These are phyloP conservation scores for Artomyces pyxidatus DNA, from an alignment of 768 basidiomycete species.

Conservation along the genomic window DNA sequence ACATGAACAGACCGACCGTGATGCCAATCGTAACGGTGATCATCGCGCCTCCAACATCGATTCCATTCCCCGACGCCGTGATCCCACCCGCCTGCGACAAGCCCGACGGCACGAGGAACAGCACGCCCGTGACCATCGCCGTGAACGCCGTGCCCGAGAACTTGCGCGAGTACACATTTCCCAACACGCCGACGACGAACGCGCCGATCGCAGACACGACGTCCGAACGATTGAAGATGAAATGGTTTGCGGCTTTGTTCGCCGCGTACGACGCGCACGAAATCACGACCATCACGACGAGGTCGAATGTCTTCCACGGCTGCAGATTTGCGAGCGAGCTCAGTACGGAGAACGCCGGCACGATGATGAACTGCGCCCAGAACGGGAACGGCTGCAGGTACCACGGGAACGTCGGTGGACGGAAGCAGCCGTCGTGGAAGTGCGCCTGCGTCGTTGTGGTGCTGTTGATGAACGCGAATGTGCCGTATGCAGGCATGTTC, in stretches of 20 bases:
- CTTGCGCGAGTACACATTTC: constrained; percentile 70
- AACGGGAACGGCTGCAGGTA: constrained; percentile 70
- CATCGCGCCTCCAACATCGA: constrained; percentile 81
- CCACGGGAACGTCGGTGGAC: constrained; percentile 59
- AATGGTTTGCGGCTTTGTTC: constrained; percentile 74
- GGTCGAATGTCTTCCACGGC: constrained; percentile 58
- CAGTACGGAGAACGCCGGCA: constrained; percentile 61
- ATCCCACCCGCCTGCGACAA: constrained; percentile 83
- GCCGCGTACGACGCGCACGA: constrained; percentile 71
- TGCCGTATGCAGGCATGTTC: constrained; percentile 39
- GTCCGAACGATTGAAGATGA: constrained; percentile 75
- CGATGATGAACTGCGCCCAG: constrained; percentile 66
- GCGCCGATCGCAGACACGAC: constrained; percentile 78
- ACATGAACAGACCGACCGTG: constrained; percentile 81
- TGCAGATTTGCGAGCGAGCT: constrained; percentile 71
- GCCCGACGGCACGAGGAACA: constrained; percentile 80
- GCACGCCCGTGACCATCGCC: constrained; percentile 83
- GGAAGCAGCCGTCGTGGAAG: constrained; percentile 55
- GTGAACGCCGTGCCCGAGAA: constrained; percentile 84
- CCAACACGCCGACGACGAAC: constrained; percentile 67
- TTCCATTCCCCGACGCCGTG: constrained; percentile 67
- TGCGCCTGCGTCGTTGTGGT: constrained; percentile 37
- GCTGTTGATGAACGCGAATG: constrained; percentile 56
- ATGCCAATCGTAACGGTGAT: constrained; percentile 86
- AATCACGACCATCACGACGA: constrained; percentile 77